Percentiles rank a stretch among this genome's conserved stretches.
Conservation (phyloP, 2,329 filamentous ascomycete genomes). For the Botrytis cinerea region DNA sequence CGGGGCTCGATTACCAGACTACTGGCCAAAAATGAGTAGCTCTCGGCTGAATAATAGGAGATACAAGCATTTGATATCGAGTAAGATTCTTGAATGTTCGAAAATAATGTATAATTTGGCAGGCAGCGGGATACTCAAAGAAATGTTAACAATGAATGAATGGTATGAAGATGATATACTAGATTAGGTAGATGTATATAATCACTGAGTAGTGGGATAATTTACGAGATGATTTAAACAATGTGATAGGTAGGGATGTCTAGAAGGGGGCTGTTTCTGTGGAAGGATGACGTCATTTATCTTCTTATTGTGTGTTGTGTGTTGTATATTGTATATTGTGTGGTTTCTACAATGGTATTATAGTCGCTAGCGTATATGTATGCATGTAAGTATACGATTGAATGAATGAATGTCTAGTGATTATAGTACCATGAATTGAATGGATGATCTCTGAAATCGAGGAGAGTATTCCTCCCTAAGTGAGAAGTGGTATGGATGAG, state of each 20-base stretch:
- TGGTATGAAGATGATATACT: neutral
- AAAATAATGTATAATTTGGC: neutral
- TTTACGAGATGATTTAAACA: neutral
- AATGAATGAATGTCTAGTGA: too few species aligned
- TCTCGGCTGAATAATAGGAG: neutral
- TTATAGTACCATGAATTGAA: neutral
- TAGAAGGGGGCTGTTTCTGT: too few species aligned
- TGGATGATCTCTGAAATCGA: neutral
- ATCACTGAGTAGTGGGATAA: neutral
- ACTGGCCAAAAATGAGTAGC: neutral
- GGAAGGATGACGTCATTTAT: too few species aligned
- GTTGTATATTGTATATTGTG: too few species aligned
- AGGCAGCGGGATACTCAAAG: too few species aligned
- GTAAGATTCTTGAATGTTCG: neutral
- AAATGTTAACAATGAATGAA: neutral
- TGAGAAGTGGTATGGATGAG: neutral
- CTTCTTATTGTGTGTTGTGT: too few species aligned
- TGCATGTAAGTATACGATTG: too few species aligned
- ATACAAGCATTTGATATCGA: neutral
- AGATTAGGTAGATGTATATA: neutral
- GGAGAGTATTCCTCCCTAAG: neutral
- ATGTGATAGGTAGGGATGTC: neutral
- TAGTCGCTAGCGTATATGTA: too few species aligned
- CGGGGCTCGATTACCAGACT: neutral
- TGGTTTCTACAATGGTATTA: too few species aligned